phyloP scores from a whole-genome alignment of 441 rosid species.

The Daphne laureola region DNA sequence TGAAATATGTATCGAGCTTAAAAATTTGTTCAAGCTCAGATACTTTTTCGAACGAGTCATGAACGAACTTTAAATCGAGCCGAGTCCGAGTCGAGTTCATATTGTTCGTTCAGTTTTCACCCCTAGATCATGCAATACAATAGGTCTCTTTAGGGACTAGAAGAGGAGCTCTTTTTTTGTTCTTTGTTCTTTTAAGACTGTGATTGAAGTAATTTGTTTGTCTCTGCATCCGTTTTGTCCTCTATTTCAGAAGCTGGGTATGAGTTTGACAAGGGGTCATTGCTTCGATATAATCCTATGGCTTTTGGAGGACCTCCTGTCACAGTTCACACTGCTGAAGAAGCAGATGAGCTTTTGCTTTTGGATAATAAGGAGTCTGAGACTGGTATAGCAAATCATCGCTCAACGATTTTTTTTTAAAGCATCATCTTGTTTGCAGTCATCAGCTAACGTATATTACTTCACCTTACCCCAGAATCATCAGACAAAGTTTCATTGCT shows the following conservation, averaged over 20 bases:
- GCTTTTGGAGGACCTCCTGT: constrained; percentile 93
- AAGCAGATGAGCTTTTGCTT: constrained; percentile 59
- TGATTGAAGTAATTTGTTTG: neutral
- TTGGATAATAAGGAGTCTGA: constrained; percentile 57
- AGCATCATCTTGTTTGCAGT: too few relatives aligned
- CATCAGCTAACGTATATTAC: too few relatives aligned
- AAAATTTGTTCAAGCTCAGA: too few relatives aligned
- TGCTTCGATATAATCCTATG: constrained; percentile 84
- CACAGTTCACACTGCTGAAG: constrained; percentile 57
- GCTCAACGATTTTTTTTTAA: neutral
- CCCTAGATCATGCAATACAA: too few relatives aligned
- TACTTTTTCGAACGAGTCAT: too few relatives aligned
- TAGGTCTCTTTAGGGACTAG: too few relatives aligned
- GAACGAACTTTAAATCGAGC: too few relatives aligned
- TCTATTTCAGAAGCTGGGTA: constrained; percentile 68
- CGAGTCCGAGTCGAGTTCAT: too few relatives aligned
- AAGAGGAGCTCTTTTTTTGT: neutral
- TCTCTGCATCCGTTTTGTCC: neutral
- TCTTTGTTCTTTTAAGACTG: neutral
- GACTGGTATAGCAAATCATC: constrained; percentile 37
- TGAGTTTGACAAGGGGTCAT: constrained; percentile 58
- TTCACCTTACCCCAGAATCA: too few relatives aligned
- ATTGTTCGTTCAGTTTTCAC: too few relatives aligned
- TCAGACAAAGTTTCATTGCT: too few relatives aligned
- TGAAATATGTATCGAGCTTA: too few relatives aligned